Base-by-base conservation (phyloP, 2,329 filamentous ascomycete genomes). In the Fonsecaea monophora region DNA sequence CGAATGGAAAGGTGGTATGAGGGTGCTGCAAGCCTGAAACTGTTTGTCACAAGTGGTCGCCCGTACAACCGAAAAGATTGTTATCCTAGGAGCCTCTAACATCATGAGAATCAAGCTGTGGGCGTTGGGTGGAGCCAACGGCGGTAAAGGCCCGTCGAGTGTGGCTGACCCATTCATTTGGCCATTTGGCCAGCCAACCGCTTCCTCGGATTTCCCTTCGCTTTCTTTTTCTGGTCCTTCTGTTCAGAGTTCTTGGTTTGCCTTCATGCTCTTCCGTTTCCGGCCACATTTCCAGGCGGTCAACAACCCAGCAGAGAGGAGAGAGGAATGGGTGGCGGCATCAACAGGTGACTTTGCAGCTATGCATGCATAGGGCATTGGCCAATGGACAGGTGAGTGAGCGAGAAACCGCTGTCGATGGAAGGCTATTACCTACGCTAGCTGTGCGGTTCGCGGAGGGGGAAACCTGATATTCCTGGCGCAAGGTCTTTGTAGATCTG, bases 131-230 rank as follows among this genome's bases (percentile, higher is more conserved):
- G 62, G 54, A 42, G 60, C 62, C 55, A 63, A 65, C 50, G 63
- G 62, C 68, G 68, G 68, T 59, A 69, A 67, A 34, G 64, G 68
- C 48, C 64, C 67, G 67, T 60, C 21, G 25, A 25, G 18, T 5
- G 45, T 48, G 9, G 45, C 45, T 8, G n/a, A 3, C 45, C 45
- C 45, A 48, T 48, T 21, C 45, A 48, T 48, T 48, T 56, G 37
- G 45, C 65, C 60, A 67, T 68, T 70, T 66, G 68, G 53, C 68
- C 65, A 66, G 68, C 68, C 68, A 70, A 68, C 68, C 68, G 65
- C 48, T 50, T 54, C 34, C 30, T 53, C 45, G 59, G 59, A 38
- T 18, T 8, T 32, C 2, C 45, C 18, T 25, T 50, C 18, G 34
- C 45, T 53, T 25, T 10, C 18, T 40, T n/a, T 38, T 12, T 13